Evolutionary conservation across 2,329 filamentous ascomycete species (phyloP), one percentile per base, ranked within the genome.

Genomic region (Scedosporium boydii): DNA sequence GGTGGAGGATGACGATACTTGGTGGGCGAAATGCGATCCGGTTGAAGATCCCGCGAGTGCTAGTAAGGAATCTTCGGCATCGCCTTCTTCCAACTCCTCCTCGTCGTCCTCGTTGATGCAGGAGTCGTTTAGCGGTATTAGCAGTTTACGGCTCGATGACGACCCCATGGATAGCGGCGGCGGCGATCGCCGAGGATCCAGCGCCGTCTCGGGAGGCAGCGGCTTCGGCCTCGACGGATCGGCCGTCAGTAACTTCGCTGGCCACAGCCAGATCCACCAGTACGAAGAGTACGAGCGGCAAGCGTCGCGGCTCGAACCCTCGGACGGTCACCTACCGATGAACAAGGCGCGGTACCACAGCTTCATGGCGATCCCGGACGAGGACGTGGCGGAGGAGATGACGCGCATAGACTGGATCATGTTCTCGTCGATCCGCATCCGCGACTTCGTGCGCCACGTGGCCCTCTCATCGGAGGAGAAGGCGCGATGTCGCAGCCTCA

Each of bases 321-420:
- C 83, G 48, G 84, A 38, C 3, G 34, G 87, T 0, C 86, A 82
- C 44, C 78, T 89, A 61, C 83, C 87, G 1, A 82, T 96, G 65
- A 90, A 87, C 67, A 98, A 98, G 73, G 80, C 88, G 51, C 89
- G 95, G 64, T 99, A 95, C 80, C 91, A 93, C 67, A 86, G 89
- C 60, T 90, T 98, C 67, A 96, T 98, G 87, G 89, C 90, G 42
- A 88, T 88, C 26, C 82, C 89, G 1, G 89, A 96, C 61, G 90
- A 96, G 65, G 85, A 91, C 58, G 88, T 98, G 67, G 93, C 93
- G 16, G 87, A 89, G 64, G 95, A 99, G 74, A 83, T 99, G 69
- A 98, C 95, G 3, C 84, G 93, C 64, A 96, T 99, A 62, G 95
- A 99, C 75, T 98, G 93, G 93, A 87, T 96, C 73, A 95, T 98